Base-by-base conservation (phyloP, 169 alveolate genomes). In the Cystoisospora suis region DNA sequence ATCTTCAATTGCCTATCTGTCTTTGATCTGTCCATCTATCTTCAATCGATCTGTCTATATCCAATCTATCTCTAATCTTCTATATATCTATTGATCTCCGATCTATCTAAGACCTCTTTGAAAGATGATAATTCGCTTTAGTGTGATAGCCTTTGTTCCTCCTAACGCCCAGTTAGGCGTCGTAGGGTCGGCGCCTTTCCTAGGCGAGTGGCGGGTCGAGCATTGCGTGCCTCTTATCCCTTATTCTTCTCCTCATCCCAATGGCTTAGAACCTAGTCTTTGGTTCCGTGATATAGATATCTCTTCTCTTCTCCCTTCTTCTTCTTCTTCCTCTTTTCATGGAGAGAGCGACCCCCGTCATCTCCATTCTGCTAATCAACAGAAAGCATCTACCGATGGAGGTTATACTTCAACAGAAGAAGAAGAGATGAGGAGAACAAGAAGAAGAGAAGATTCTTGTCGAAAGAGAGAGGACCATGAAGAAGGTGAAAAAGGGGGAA, bases 131-230 rank as follows among this genome's bases (percentile, higher is more conserved):
- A 38, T 88, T 7, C 88, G 92, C 32, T 88, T 88, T 56, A 88
- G 92, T 56, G 83, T 86, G 77, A 85, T 79, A 42, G 92, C 92
- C 27, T 88, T 79, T 46, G 92, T 88, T 49, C 92, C 92, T 12
- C 92, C 92, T 40, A 86, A 81, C 42, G 79, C 92, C 42, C 92
- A 88, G 61, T 56, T 88, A 59, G 92, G 92, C 69, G 92, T 88
- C 15, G 72, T 80, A 34, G 92, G 92, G 81, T 44, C 87, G 61
- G 89, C 92, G 34, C 72, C 70, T 27, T 88, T 88, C 75, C 83
- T 88, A 3, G 92, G 92, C 27, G 47, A 58, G 27, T 88, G 92
- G 92, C 80, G 80, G 47, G 86, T 86, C 36, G 69, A 59, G 3
- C 81, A 53, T 32, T 88, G 92, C 49, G 72, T 88, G 44, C 92